These are phyloP conservation scores for Pythium oligandrum DNA, from an alignment of 352 stramenopile genomes.

Conservation along the genomic window DNA sequence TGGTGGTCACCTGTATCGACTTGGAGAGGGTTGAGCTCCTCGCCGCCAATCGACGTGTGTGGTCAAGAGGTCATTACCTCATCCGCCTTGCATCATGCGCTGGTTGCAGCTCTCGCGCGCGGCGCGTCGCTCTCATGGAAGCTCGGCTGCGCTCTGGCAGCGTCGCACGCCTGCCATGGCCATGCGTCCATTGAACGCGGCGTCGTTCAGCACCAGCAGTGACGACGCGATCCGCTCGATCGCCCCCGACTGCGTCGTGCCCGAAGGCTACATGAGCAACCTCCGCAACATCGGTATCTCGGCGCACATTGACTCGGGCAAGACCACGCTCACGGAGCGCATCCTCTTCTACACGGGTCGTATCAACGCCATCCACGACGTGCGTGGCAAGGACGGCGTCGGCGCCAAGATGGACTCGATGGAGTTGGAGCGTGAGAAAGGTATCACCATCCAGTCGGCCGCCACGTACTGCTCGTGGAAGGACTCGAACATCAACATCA, in stretches of 20 bases:
- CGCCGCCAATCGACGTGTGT: too few relatives aligned
- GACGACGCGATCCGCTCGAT: constrained; percentile 33
- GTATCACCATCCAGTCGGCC: constrained; percentile 99
- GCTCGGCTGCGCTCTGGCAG: constrained; percentile 18
- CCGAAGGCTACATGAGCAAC: constrained; percentile 78
- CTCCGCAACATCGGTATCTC: constrained; percentile 95
- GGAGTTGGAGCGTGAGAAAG: constrained; percentile 99
- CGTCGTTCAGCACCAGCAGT: constrained; percentile 8
- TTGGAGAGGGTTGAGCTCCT: too few relatives aligned
- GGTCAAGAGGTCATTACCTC: too few relatives aligned
- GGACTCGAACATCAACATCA: constrained; percentile 99
- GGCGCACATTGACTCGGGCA: constrained; percentile 97
- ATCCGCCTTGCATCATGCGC: constrained; percentile 28
- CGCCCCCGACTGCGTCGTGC: constrained; percentile 33
- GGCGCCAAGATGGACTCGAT: constrained; percentile 99
- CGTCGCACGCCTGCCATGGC: constrained; percentile 15
- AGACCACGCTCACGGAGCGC: constrained; percentile 99
- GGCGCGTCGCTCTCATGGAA: constrained; percentile 19
- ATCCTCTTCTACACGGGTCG: constrained; percentile 99
- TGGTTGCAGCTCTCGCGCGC: constrained; percentile 55
- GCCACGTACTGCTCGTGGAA: constrained; percentile 97
- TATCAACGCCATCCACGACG: constrained; percentile 97
- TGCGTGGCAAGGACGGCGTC: constrained; percentile 96
- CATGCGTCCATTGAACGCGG: constrained; percentile 26
- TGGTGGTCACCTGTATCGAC: too few relatives aligned